A percentile compares a stretch with the other conserved stretches of the same genome.
Conservation (phyloP, 202 grass and related monocot genomes). For the Carex arenaria region DNA sequence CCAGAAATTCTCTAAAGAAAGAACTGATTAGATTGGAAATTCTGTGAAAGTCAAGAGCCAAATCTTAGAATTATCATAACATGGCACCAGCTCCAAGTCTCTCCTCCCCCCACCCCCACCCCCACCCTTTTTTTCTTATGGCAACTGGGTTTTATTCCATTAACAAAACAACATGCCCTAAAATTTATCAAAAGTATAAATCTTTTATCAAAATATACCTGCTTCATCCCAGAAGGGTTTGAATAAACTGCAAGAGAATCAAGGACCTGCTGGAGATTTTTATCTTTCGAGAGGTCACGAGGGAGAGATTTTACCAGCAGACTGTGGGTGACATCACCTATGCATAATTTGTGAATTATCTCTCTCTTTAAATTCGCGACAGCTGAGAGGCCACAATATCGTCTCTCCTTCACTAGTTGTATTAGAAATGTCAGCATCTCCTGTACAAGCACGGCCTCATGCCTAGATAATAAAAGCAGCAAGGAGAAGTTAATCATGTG, state of each 20-base stretch:
- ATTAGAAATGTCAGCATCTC: constrained; percentile 92
- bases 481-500: not conserved
- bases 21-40: not conserved
- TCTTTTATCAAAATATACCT: constrained; percentile 55
- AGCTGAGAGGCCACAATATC: constrained; percentile 84
- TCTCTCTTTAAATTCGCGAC: constrained; percentile 90
- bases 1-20: not conserved
- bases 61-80: not conserved
- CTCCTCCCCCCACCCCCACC: not conserved
- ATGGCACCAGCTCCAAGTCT: not conserved
- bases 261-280: constrained; percentile 81
- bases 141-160: not conserved
- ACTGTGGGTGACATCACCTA: constrained; percentile 88
- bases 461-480: constrained; percentile 44
- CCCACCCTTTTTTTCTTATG: not conserved
- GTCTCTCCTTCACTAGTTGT: constrained; percentile 89
- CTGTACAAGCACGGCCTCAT: constrained; percentile 79
- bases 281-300: constrained; percentile 60
- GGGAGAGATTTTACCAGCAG: constrained; percentile 87
- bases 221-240: constrained; percentile 97
- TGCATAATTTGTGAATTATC: constrained; percentile 68
- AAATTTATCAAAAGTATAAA: constrained; percentile 9
- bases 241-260: constrained; percentile 84
- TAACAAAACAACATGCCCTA: not conserved
- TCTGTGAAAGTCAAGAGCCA: not conserved